These are phyloP conservation scores for Alternaria sp. DNA, from an alignment of 2,329 filamentous ascomycete genomes.

Conservation along the genomic window DNA sequence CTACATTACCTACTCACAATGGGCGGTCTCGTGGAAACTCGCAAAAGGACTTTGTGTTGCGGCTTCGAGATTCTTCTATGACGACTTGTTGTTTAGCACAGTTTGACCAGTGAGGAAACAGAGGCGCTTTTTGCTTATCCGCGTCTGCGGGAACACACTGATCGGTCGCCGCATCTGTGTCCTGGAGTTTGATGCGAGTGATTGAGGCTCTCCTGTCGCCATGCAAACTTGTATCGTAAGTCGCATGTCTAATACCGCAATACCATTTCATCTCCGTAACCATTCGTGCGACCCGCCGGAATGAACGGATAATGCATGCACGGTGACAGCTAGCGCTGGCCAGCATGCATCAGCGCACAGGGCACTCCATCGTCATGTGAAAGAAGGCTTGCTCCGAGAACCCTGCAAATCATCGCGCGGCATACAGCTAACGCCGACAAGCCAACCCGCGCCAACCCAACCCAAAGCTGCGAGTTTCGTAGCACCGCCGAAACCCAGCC, in stretches of 20 bases:
- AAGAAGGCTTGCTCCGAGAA: slow-evolving; percentile 13
- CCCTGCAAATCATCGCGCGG: slow-evolving; percentile 29
- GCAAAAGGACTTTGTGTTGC: neutral
- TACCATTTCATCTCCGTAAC: neutral
- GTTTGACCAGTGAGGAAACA: neutral
- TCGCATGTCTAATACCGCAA: too few species aligned
- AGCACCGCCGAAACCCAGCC: slow-evolving; percentile 1
- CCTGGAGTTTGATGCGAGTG: neutral
- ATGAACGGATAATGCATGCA: slow-evolving; percentile 16
- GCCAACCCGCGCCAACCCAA: neutral
- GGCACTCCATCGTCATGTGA: slow-evolving; percentile 29
- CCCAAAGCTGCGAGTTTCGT: neutral
- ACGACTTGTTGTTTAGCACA: neutral
- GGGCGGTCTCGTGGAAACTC: neutral
- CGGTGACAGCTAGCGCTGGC: slow-evolving; percentile 24
- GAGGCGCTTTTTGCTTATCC: slow-evolving; percentile 4
- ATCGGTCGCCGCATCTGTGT: neutral
- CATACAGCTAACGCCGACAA: slow-evolving; percentile 1
- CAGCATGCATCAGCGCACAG: slow-evolving; percentile 15
- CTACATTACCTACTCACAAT: neutral
- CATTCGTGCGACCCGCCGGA: neutral
- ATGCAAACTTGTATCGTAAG: neutral
- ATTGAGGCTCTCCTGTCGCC: too few species aligned
- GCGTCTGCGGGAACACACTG: neutral
- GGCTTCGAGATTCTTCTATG: neutral